Evolutionary conservation across 331 rosid genomes (phyloP).

Genomic region (Pyrus hybrid): DNA sequence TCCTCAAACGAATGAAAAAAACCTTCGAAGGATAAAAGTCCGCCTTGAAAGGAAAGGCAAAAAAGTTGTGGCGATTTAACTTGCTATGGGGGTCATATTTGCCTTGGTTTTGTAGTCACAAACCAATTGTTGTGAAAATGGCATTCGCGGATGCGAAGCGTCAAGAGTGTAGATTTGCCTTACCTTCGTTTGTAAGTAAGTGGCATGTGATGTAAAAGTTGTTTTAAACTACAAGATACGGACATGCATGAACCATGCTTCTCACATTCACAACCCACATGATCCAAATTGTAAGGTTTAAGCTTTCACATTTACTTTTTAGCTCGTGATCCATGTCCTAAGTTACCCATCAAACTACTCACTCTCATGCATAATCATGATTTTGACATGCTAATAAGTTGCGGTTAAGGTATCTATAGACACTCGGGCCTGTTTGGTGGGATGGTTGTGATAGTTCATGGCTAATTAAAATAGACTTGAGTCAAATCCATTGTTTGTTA

Average conservation of each 20-base stretch:
- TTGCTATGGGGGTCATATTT: neutral
- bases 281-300: neutral
- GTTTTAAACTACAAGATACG: neutral
- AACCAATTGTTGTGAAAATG: neutral
- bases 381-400: neutral
- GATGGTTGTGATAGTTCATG: no score
- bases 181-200: neutral
- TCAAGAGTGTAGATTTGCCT: neutral
- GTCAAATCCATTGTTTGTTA: no score
- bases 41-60: neutral
- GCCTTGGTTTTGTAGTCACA: neutral
- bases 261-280: neutral
- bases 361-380: neutral
- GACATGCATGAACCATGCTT: neutral
- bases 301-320: neutral
- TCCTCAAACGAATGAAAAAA: neutral
- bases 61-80: neutral
- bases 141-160: neutral
- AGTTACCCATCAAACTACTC: neutral
- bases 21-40: neutral
- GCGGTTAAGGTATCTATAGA: no score
- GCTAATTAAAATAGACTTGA: no score
- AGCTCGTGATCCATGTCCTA: neutral
- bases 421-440: neutral
- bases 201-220: neutral